Evolutionary conservation across 768 basidiomycete species (phyloP).

Genomic region (Tricholoma terreum): DNA sequence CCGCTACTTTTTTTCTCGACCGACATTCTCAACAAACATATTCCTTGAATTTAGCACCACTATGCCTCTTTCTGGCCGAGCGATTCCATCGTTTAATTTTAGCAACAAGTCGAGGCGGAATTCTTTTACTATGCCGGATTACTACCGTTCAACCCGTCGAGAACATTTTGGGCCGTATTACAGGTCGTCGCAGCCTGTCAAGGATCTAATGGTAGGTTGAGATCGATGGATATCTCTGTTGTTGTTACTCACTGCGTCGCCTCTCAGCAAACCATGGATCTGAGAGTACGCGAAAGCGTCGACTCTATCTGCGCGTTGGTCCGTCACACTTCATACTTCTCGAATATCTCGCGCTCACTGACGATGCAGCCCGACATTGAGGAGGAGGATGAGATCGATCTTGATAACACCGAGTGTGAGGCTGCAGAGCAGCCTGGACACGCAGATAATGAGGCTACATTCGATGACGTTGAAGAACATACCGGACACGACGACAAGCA

Average conservation of each 20-base stretch:
- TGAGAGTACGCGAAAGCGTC: neutral
- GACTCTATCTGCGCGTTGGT: neutral
- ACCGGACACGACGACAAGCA: neutral
- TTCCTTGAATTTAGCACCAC: neutral
- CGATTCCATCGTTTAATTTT: neutral
- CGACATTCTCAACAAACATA: neutral
- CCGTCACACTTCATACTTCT: neutral
- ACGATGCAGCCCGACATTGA: neutral
- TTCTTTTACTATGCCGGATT: neutral
- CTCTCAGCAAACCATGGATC: neutral
- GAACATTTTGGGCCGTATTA: neutral
- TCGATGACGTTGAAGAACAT: neutral
- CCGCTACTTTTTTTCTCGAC: neutral
- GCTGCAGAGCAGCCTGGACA: neutral
- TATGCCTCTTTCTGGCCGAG: neutral
- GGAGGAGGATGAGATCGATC: neutral
- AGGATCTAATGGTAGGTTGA: neutral
- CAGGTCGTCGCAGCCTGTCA: neutral
- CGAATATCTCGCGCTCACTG: neutral
- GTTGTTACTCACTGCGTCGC: neutral
- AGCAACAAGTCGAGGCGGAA: neutral
- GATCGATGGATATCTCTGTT: neutral
- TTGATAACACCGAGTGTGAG: neutral
- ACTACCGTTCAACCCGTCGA: neutral
- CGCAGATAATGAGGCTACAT: neutral